Evolutionary conservation across 106 monocot species (phyloP), one percentile per base, ranked within the genome.

Genomic region (Acorus calamus): DNA sequence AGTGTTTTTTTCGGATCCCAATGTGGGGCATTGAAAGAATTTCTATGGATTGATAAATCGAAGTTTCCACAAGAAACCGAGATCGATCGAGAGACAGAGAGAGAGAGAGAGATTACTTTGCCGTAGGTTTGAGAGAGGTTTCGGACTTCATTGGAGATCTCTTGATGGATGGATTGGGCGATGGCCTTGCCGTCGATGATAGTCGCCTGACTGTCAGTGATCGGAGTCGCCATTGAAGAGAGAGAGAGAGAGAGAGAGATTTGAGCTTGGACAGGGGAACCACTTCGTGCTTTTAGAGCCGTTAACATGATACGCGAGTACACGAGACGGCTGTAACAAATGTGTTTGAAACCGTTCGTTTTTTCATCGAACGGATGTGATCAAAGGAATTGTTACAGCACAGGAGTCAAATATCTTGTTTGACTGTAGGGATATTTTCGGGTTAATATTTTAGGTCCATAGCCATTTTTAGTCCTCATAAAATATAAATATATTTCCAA

Each of bases 151-250:
- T 67, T 65, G 44, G 89, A 89, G 65, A 94, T 77, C 73, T 86
- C 86, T 53, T 80, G 68, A 4, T 87, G 77, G 72, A 94, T 86
- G 3, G 77, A 53, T 64, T 84, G 83, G 7, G 94, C 89, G 53
- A 94, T 81, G 5, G 86, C 81, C 62, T 94, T 94, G 43, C 94
- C 94, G 51, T 94, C 89, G 74, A 94, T 89, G 78, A 89, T 82
- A 59, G 64, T 84, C 67, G 92, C 92, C 75, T 47, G 48, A 49
- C 28, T 28, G 28, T 28, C 28, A 28, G 28, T 28, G 28, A n/a
- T 8, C 4, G 45, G 7, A 2, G 8, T 13, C 10, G 14, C 4
- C 11, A 44, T 4, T 41, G 73, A 47, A 14, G 62, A 49, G 43
- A 11, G 0, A n/a, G 66, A 66, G 7, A 56, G 45, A 49, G 42